phyloP scores from a whole-genome alignment of 164 flowering plant species.

The Dillenia suffruticosa region DNA sequence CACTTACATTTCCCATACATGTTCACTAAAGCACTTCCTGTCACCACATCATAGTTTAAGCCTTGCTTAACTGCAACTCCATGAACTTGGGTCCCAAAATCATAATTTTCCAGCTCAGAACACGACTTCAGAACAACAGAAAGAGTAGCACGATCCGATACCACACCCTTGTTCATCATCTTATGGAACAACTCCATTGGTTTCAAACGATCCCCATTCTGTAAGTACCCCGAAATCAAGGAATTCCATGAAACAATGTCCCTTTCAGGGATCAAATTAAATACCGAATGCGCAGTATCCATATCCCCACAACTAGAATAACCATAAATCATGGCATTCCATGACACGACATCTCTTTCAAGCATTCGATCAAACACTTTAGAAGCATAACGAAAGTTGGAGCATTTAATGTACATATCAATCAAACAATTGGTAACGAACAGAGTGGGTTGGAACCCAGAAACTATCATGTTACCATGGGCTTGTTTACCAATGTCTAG shows the following conservation, averaged over 20 bases:
- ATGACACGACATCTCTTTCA: conserved; percentile 51
- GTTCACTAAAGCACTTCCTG: conserved; percentile 67
- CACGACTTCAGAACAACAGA: conserved; percentile 57
- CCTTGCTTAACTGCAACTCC: conserved; percentile 49
- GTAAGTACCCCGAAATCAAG: conserved; percentile 58
- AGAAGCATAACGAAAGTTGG: conserved; percentile 32
- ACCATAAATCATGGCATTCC: conserved; percentile 64
- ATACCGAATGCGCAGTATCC: conserved; percentile 34
- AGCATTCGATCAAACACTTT: conserved; percentile 66
- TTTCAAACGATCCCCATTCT: conserved; percentile 31
- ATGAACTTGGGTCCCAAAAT: conserved; percentile 54
- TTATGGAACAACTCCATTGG: conserved; percentile 36
- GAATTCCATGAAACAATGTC: conserved; percentile 85
- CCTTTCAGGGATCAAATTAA: conserved; percentile 56
- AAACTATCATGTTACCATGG: conserved; percentile 55
- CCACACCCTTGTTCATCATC: conserved; percentile 34
- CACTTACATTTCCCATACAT: conserved; percentile 79
- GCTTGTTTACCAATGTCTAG: conserved; percentile 52
- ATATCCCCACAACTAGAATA: conserved; percentile 35
- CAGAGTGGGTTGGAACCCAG: conserved; percentile 63
- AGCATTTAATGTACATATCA: conserved; percentile 56
- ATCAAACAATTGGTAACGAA: conserved; percentile 75
- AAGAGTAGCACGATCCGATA: conserved; percentile 43
- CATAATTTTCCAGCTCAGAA: conserved; percentile 34
- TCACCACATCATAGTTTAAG: conserved; percentile 52